A percentile compares a stretch with the other conserved stretches of the same genome.
These are phyloP conservation scores for Phaeosphaeriaceae sp. DNA, from an alignment of 2,329 filamentous ascomycete genomes.

Conservation along the genomic window DNA sequence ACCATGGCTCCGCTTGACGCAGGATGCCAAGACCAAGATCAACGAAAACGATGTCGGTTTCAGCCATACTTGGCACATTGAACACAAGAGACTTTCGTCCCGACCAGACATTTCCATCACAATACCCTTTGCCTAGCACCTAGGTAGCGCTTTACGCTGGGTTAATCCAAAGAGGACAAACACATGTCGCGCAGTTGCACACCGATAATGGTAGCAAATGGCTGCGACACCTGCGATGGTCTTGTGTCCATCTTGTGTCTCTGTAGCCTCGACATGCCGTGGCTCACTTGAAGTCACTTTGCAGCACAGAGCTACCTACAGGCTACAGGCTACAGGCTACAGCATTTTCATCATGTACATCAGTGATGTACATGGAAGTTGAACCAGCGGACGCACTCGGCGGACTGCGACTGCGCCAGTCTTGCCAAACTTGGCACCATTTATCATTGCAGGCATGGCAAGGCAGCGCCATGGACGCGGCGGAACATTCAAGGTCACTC, in stretches of 20 bases:
- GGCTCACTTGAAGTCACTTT: too few relatives aligned
- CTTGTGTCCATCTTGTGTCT: conserved; percentile 7
- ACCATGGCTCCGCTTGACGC: conserved; percentile 10
- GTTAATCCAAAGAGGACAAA: neutral
- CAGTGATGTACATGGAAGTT: conserved; percentile 2
- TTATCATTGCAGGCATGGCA: neutral
- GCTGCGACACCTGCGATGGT: conserved; percentile 1
- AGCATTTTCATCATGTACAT: conserved; percentile 5
- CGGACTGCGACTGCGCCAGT: conserved; percentile 20
- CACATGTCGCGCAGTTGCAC: conserved; percentile 1
- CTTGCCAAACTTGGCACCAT: conserved; percentile 21
- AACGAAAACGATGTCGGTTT: conserved; percentile 29
- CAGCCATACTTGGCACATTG: conserved; percentile 32
- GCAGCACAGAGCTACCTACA: too few relatives aligned
- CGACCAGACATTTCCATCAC: conserved; percentile 20
- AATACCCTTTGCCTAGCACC: conserved; percentile 1
- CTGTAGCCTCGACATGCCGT: too few relatives aligned
- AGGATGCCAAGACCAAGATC: conserved; percentile 28
- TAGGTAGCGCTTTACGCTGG: conserved; percentile 7
- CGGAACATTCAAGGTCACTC: conserved; percentile 6
- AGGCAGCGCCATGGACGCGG: conserved; percentile 1
- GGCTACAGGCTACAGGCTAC: too few relatives aligned
- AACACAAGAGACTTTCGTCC: neutral
- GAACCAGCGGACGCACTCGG: conserved; percentile 27
- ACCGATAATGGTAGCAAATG: conserved; percentile 4